Percentiles rank a stretch among this genome's conserved stretches.
These are phyloP conservation scores for Eimeria acervulina DNA, from an alignment of 169 alveolate species.

Conservation along the genomic window DNA sequence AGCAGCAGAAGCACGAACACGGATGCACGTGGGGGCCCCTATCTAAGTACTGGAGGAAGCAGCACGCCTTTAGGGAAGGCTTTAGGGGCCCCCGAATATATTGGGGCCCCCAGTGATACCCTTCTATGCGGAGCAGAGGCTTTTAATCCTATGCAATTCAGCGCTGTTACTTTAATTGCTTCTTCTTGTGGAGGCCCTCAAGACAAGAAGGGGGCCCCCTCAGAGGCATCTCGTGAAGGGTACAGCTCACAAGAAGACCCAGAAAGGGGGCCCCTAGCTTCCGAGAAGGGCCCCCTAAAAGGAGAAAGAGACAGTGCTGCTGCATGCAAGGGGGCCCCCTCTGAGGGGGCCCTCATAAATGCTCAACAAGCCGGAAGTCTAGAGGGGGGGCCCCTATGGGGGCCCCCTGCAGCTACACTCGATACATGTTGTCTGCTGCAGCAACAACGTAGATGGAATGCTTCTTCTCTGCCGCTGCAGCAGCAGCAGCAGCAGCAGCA, in stretches of 20 bases:
- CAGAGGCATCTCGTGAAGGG: neutral
- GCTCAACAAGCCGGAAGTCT: too few relatives aligned
- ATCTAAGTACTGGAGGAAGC: neutral
- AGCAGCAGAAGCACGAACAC: conserved; percentile 3
- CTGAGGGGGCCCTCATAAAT: neutral
- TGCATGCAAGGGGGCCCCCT: neutral
- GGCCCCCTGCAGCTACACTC: neutral
- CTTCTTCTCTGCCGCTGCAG: neutral
- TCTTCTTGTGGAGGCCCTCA: neutral
- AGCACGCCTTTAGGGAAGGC: neutral
- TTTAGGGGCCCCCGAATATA: neutral
- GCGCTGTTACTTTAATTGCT: neutral
- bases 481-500: neutral
- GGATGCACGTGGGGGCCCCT: neutral
- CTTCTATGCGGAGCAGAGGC: neutral
- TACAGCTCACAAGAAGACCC: conserved; percentile 27
- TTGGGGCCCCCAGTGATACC: conserved; percentile 31
- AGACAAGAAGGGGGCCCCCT: conserved; percentile 2
- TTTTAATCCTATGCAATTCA: neutral
- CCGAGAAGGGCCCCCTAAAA: neutral
- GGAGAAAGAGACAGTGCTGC: neutral
- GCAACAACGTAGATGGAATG: neutral
- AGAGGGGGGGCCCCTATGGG: too few relatives aligned
- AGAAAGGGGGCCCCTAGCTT: neutral
- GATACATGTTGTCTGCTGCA: conserved; percentile 17